phyloP scores from a whole-genome alignment of 192 early-diverging fungal species.

The Podochytrium sp. region DNA sequence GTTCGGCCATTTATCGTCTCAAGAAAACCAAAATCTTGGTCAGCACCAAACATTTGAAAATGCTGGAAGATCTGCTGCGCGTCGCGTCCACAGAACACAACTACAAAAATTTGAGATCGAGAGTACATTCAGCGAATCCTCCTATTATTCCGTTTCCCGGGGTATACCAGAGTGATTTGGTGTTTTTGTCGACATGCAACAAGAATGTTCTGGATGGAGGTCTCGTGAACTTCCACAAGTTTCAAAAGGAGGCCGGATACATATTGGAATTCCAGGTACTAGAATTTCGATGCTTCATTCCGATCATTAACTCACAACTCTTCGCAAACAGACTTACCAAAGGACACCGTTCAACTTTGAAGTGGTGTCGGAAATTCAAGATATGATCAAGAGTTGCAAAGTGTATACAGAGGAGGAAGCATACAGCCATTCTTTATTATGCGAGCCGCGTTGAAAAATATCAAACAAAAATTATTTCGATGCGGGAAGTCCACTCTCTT shows the following conservation, averaged over 20 bases:
- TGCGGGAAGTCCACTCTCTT: too few relatives aligned
- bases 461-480: not conserved
- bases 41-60: slow-evolving; percentile 48
- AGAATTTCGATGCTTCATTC: not conserved
- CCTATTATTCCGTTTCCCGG: slow-evolving; percentile 66
- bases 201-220: slow-evolving; percentile 53
- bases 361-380: slow-evolving; percentile 56
- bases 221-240: slow-evolving; percentile 60
- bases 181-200: slow-evolving; percentile 56
- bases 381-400: slow-evolving; percentile 43
- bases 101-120: slow-evolving; percentile 56
- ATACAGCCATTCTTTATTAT: slow-evolving; percentile 48
- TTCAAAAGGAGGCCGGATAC: slow-evolving; percentile 56
- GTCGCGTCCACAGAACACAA: slow-evolving; percentile 58
- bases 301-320: not conserved
- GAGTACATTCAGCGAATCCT: slow-evolving; percentile 52
- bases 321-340: slow-evolving; percentile 49
- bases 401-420: slow-evolving; percentile 54
- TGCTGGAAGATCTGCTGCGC: slow-evolving; percentile 49
- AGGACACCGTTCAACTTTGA: slow-evolving; percentile 47
- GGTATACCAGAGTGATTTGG: slow-evolving; percentile 62
- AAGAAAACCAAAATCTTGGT: slow-evolving; percentile 58
- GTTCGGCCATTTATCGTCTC: slow-evolving; percentile 56
- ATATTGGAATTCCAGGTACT: slow-evolving; percentile 57
- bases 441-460: slow-evolving; percentile 48